phyloP scores from a whole-genome alignment of 2,329 filamentous ascomycete genomes.

The Fusarium austroafricanum region DNA sequence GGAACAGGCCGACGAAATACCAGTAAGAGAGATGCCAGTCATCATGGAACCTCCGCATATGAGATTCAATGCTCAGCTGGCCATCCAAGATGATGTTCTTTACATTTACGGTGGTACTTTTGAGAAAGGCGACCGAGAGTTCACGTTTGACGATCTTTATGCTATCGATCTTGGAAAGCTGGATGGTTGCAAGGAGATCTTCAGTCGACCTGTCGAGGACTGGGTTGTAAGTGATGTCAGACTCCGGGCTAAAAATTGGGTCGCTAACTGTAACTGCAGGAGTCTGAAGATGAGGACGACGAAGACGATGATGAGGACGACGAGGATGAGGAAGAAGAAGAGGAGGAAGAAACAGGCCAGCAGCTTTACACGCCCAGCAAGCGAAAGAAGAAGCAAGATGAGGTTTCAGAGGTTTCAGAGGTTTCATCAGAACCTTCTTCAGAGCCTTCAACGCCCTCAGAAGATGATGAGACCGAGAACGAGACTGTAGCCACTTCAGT shows the following conservation, averaged over 20 bases:
- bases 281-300: slow-evolving; percentile 69
- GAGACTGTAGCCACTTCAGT: slow-evolving; percentile 64
- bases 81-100: slow-evolving; percentile 90
- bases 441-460: slow-evolving; percentile 45
- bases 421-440: slow-evolving; percentile 39
- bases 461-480: slow-evolving; percentile 62
- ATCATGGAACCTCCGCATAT: slow-evolving; percentile 87
- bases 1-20: slow-evolving; percentile 66
- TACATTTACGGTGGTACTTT: slow-evolving; percentile 97
- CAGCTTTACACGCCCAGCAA: slow-evolving; percentile 64
- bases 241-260: not conserved
- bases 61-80: slow-evolving; percentile 89
- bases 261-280: slow-evolving; percentile 53
- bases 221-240: slow-evolving; percentile 71
- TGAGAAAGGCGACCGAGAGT: slow-evolving; percentile 94
- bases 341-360: slow-evolving; percentile 61
- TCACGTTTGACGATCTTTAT: slow-evolving; percentile 95
- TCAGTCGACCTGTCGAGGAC: slow-evolving; percentile 83
- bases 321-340: slow-evolving; percentile 62
- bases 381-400: slow-evolving; percentile 65
- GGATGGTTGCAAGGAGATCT: slow-evolving; percentile 93
- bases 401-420: slow-evolving; percentile 55
- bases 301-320: slow-evolving; percentile 71
- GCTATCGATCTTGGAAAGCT: slow-evolving; percentile 94
- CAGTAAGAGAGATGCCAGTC: slow-evolving; percentile 71